Evolutionary conservation across 2,329 filamentous ascomycete genomes (phyloP), one percentile per base, ranked within the genome.

Genomic region (Xylaria sp.): DNA sequence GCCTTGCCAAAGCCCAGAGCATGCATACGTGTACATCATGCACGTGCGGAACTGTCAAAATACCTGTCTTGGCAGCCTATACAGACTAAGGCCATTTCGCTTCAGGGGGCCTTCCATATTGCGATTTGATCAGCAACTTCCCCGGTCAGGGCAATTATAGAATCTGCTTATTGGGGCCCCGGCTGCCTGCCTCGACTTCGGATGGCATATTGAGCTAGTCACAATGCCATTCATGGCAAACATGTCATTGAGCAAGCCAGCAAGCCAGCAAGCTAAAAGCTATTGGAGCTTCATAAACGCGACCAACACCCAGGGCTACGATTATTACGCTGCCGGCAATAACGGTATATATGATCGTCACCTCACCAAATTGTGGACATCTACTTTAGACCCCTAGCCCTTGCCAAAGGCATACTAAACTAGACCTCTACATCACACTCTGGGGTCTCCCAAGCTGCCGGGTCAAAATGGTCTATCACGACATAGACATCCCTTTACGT

Each of bases 401-500:
- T 23, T 15, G 46, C n/a, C 9, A 28, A 41, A 41, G 46, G 39
- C 41, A 50, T 23, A 46, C 23, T 6, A 10, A 20, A 34, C 6
- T 25, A 13, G 54, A 41, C 28, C 13, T 48, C 18, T 18, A 2
- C 48, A 25, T 18, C 12, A 56, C 23, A 56, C 18, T 15, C 52
- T n/a, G 52, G 32, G 41, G 39, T 50, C n/a, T 44, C 18, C 48
- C 25, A 44, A 18, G 37, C 39, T 12, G n/a, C 1, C 25, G 18
- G 25, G 20, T 48, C 50, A 70, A 55, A 18, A 72, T 70, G 70
- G 68, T 70, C 8, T 74, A 74, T 63, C 68, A 72, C 1, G 72
- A 74, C 25, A 72, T 74, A 54, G 69, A 74, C 34, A 72, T 74
- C 50, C 72, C 72, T 32, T 60, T 74, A 58, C 72, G 72, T 74